Percentiles rank a stretch among this genome's conserved stretches.
Evolutionary conservation across 352 stramenopile genomes (phyloP).

Genomic region (Globisporangium cystogenes): DNA sequence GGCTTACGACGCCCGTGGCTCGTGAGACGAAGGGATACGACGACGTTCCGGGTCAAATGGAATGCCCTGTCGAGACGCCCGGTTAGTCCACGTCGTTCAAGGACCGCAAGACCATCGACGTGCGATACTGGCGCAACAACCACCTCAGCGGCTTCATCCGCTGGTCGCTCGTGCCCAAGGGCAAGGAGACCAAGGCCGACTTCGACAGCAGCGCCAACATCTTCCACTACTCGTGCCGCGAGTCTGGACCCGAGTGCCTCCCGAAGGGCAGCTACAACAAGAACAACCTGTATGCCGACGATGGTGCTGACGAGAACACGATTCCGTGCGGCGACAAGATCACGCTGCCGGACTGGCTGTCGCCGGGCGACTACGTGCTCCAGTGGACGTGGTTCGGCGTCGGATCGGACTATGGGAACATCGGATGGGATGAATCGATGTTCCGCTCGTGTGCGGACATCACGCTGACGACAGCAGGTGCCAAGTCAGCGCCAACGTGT

Average conservation of each 20-base stretch:
- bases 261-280: constrained; percentile 3
- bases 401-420: constrained; percentile 42
- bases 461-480: constrained; percentile 25
- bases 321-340: constrained; percentile 45
- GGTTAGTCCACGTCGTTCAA: constrained; percentile 27
- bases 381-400: constrained; percentile 50
- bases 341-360: constrained; percentile 38
- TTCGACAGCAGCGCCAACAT: constrained; percentile 33
- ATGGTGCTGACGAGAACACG: constrained; percentile 23
- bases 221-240: constrained; percentile 56
- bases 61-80: constrained; percentile 26
- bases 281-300: constrained; percentile 13
- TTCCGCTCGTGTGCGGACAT: constrained; percentile 55
- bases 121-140: constrained; percentile 50
- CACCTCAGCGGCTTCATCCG: constrained; percentile 56
- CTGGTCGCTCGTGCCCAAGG: constrained; percentile 30
- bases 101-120: constrained; percentile 38
- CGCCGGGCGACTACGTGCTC: constrained; percentile 45
- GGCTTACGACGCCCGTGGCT: no score
- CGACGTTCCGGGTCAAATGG: no score
- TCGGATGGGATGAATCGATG: constrained; percentile 31
- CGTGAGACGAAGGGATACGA: constrained; percentile 18
- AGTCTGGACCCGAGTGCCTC: constrained; percentile 31
- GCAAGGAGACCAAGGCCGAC: constrained; percentile 11
- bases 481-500: constrained; percentile 23